These are phyloP conservation scores for Juncus inflexus DNA, from an alignment of 176 grass and related monocot genomes.

Conservation along the genomic window DNA sequence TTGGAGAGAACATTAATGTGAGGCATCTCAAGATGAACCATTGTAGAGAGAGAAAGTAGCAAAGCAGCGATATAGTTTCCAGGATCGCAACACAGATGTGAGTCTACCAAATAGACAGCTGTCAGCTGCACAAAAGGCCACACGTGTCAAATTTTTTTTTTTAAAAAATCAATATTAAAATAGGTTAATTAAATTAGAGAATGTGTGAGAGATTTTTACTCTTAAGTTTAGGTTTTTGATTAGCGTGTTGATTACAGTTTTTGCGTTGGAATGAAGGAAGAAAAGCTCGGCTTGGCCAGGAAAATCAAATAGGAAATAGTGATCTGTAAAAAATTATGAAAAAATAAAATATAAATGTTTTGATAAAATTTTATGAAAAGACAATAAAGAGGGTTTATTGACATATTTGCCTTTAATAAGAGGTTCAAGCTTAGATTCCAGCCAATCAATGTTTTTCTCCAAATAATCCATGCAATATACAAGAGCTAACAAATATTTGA, in stretches of 20 bases:
- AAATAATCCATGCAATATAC: conserved; percentile 98
- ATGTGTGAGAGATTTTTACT: conserved; percentile 31
- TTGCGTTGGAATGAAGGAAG: conserved; percentile 91
- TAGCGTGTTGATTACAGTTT: conserved; percentile 57
- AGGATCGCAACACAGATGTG: conserved; percentile 95
- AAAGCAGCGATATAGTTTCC: conserved; percentile 97
- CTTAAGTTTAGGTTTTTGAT: conserved; percentile 78
- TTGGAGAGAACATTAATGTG: conserved; percentile 96
- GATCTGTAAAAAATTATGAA: conserved; percentile 49
- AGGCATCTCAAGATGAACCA: conserved; percentile 84
- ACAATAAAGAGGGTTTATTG: background rate
- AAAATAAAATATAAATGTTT: too few species aligned
- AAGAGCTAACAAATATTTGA: conserved; percentile 49
- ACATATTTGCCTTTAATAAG: conserved; percentile 61
- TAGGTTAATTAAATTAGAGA: too few species aligned
- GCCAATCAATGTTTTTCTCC: conserved; percentile 97
- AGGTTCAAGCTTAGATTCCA: conserved; percentile 77
- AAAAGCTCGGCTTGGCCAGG: conserved; percentile 97
- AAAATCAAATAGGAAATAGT: conserved; percentile 97
- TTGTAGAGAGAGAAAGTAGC: conserved; percentile 87
- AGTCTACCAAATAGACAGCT: conserved; percentile 76
- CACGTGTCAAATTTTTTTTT: conserved; percentile 6
- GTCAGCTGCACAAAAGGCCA: conserved; percentile 51
- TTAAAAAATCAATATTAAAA: too few species aligned
- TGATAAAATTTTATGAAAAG: too few species aligned